Percentiles rank a stretch among this genome's conserved stretches.
phyloP scores from a whole-genome alignment of 306 rosid species.

The Prunus kanzakura region DNA sequence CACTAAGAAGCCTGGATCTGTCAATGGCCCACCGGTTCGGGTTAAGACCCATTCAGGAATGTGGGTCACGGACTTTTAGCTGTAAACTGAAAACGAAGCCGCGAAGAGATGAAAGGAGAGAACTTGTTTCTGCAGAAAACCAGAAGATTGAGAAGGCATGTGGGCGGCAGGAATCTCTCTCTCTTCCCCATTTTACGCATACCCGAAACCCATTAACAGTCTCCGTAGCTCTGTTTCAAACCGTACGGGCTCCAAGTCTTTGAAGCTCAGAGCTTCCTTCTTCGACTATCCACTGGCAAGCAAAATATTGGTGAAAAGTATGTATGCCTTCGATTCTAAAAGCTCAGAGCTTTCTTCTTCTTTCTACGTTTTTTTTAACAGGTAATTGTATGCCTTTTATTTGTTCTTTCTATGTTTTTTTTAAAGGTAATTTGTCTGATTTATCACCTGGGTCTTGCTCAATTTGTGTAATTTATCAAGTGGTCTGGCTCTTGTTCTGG shows the following conservation, averaged over 20 bases:
- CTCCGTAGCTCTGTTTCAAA: neutral
- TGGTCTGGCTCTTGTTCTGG: no score
- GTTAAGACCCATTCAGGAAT: neutral
- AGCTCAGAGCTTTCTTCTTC: neutral
- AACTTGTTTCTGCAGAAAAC: neutral
- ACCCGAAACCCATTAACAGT: slow-evolving; percentile 4
- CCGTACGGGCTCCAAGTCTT: slow-evolving; percentile 6
- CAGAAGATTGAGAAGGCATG: neutral
- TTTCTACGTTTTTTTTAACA: neutral
- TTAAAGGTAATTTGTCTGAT: neutral
- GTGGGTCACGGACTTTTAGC: neutral
- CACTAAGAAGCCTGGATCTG: no score
- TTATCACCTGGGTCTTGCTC: neutral
- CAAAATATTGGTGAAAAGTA: slow-evolving; percentile 71
- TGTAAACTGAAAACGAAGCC: neutral
- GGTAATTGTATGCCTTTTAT: neutral
- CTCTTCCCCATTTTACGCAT: slow-evolving; percentile 32
- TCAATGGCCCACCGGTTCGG: neutral
- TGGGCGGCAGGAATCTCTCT: slow-evolving; percentile 23
- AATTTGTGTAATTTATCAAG: neutral
- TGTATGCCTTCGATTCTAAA: neutral
- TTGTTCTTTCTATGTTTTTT: neutral
- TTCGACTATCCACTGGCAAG: slow-evolving; percentile 72
- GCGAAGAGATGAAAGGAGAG: neutral
- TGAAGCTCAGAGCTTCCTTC: slow-evolving; percentile 52